A percentile compares a stretch with the other conserved stretches of the same genome.
phyloP scores from a whole-genome alignment of 805 yeast species.

The Starmerella riodocensis region DNA sequence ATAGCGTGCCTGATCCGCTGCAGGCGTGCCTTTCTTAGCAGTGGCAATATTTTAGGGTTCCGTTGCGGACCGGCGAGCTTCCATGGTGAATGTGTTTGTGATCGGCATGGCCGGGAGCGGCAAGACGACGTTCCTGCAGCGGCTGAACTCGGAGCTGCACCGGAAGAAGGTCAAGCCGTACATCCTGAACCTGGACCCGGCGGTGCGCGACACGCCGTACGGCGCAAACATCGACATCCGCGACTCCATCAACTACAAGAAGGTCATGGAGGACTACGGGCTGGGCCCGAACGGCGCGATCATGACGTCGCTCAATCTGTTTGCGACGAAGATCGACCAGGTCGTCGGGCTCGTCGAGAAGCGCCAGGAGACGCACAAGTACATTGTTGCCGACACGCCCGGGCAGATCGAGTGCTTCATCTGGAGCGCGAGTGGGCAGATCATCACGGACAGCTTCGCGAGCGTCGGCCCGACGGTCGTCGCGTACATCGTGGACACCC shows the following conservation, averaged over 20 bases:
- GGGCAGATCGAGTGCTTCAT: slow-evolving; percentile 98
- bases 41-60: too few species aligned
- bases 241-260: slow-evolving; percentile 87
- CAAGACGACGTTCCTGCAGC: slow-evolving; percentile 93
- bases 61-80: background rate
- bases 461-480: slow-evolving; percentile 89
- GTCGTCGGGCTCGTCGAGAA: slow-evolving; percentile 77
- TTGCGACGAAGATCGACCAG: slow-evolving; percentile 92
- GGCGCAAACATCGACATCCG: slow-evolving; percentile 91
- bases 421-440: slow-evolving; percentile 96
- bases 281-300: slow-evolving; percentile 98
- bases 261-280: slow-evolving; percentile 88
- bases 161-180: slow-evolving; percentile 56
- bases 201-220: slow-evolving; percentile 85
- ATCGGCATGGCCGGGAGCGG: slow-evolving; percentile 74
- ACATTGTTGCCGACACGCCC: slow-evolving; percentile 89
- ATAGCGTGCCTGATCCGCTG: too few species aligned
- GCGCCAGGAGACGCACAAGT: slow-evolving; percentile 40
- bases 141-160: slow-evolving; percentile 81
- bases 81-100: slow-evolving; percentile 19
- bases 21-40: too few species aligned
- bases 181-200: slow-evolving; percentile 91
- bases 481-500: slow-evolving; percentile 94
- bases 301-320: slow-evolving; percentile 83
- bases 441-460: slow-evolving; percentile 92